These are phyloP conservation scores for Epichloe sibirici DNA, from an alignment of 2,329 filamentous ascomycete genomes.

Conservation along the genomic window DNA sequence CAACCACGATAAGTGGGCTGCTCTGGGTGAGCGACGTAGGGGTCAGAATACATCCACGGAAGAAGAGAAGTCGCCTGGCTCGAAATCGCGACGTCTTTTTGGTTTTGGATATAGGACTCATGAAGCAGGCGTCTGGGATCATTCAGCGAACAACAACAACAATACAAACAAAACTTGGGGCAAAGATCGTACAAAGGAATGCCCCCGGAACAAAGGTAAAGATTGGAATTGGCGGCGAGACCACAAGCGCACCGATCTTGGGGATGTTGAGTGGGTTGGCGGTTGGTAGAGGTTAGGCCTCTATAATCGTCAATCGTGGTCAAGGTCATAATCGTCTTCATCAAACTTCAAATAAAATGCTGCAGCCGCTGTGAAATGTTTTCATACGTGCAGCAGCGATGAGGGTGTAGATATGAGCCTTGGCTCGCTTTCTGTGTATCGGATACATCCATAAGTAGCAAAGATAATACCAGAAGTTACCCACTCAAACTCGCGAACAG, in stretches of 20 bases:
- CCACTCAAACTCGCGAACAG: slow-evolving; percentile 34
- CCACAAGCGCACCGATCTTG: slow-evolving; percentile 48
- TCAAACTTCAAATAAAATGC: background rate
- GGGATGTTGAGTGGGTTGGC: slow-evolving; percentile 89
- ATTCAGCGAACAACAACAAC: slow-evolving; percentile 25
- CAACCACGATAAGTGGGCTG: slow-evolving; percentile 74
- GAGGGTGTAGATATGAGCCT: slow-evolving; percentile 22
- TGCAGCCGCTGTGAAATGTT: background rate
- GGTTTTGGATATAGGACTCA: slow-evolving; percentile 36
- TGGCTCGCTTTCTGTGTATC: slow-evolving; percentile 56
- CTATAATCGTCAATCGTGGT: slow-evolving; percentile 47
- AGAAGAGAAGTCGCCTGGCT: slow-evolving; percentile 36
- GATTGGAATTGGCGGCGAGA: slow-evolving; percentile 53
- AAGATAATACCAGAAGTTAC: slow-evolving; percentile 54
- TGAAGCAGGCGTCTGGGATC: slow-evolving; percentile 36
- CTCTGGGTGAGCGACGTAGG: slow-evolving; percentile 71
- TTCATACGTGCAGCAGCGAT: slow-evolving; percentile 9
- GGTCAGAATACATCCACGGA: slow-evolving; percentile 44
- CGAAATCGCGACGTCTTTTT: slow-evolving; percentile 35
- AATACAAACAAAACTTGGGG: slow-evolving; percentile 17
- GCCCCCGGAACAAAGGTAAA: slow-evolving; percentile 45
- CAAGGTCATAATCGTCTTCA: slow-evolving; percentile 24
- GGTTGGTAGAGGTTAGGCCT: slow-evolving; percentile 56
- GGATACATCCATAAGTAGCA: slow-evolving; percentile 31
- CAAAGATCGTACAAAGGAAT: slow-evolving; percentile 38